These are phyloP conservation scores for Colletotrichum sp. DNA, from an alignment of 2,329 filamentous ascomycete genomes.

Conservation along the genomic window DNA sequence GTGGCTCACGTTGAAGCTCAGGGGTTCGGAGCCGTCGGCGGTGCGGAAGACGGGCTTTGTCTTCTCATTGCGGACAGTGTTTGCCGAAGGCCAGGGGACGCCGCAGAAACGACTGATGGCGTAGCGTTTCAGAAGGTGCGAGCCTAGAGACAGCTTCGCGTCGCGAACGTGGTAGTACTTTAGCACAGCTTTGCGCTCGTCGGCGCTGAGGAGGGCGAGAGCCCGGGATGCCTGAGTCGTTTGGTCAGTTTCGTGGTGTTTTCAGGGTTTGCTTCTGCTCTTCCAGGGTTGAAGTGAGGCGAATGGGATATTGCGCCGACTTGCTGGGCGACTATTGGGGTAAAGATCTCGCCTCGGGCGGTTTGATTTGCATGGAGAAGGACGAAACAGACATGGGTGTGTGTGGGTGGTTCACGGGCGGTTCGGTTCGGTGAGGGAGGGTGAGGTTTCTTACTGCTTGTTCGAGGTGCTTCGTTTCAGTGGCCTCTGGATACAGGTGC, in stretches of 20 bases:
- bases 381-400: not conserved
- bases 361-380: not conserved
- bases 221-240: constrained; percentile 55
- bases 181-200: constrained; percentile 63
- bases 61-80: constrained; percentile 59
- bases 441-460: constrained; percentile 43
- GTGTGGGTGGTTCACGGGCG: not conserved
- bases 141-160: constrained; percentile 76
- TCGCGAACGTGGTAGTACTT: constrained; percentile 72
- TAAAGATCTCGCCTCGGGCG: not conserved
- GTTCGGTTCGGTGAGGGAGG: not conserved
- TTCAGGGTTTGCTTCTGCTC: not conserved
- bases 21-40: constrained; percentile 50
- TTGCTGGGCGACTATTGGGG: not conserved
- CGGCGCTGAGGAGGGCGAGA: constrained; percentile 54
- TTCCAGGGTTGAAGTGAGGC: not conserved
- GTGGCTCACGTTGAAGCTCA: constrained; percentile 80
- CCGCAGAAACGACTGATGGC: constrained; percentile 64
- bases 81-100: constrained; percentile 66
- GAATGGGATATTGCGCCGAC: not conserved
- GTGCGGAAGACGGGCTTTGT: constrained; percentile 60
- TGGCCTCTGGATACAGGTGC: constrained; percentile 58
- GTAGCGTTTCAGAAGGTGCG: constrained; percentile 75
- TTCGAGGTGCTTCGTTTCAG: constrained; percentile 52
- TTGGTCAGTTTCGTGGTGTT: not conserved